A percentile compares a stretch with the other conserved stretches of the same genome.
These are phyloP conservation scores for Trematosphaeria pertusa DNA, from an alignment of 2,329 filamentous ascomycete species.

Conservation along the genomic window DNA sequence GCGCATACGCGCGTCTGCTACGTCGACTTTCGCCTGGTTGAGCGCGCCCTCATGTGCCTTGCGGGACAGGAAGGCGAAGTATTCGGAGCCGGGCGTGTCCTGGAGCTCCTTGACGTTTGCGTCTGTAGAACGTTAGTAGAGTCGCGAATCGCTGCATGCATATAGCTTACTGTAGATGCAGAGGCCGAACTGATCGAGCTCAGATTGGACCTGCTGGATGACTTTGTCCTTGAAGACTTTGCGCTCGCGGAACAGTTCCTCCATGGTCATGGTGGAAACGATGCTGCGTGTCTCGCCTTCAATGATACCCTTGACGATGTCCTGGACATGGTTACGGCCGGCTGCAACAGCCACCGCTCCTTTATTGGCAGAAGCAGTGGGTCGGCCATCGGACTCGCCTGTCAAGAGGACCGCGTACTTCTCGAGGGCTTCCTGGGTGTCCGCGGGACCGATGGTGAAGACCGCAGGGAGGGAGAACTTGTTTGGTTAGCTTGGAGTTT, in stretches of 20 bases:
- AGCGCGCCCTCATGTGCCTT: constrained; percentile 87
- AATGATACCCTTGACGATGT: constrained; percentile 89
- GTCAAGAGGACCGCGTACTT: constrained; percentile 85
- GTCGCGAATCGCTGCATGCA: no score
- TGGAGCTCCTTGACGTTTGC: constrained; percentile 87
- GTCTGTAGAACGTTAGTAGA: constrained; percentile 58
- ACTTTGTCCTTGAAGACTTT: constrained; percentile 77
- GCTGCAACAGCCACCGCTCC: constrained; percentile 51
- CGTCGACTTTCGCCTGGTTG: constrained; percentile 75
- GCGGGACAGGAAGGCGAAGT: constrained; percentile 80
- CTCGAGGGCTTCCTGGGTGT: constrained; percentile 72
- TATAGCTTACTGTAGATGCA: no score
- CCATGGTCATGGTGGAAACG: constrained; percentile 90
- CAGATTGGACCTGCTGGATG: constrained; percentile 71
- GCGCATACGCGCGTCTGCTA: constrained; percentile 64
- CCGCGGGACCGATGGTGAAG: constrained; percentile 83
- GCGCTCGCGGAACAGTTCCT: constrained; percentile 82
- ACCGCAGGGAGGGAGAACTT: constrained; percentile 83
- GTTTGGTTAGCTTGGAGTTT: no score
- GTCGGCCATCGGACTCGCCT: constrained; percentile 61
- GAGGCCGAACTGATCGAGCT: constrained; percentile 81
- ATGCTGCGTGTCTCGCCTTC: constrained; percentile 86
- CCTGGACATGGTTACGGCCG: constrained; percentile 73
- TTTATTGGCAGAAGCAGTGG: constrained; percentile 37
- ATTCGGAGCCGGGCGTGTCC: constrained; percentile 80